phyloP scores from a whole-genome alignment of 345 rosid genomes.

The Rhodamnia argentea region DNA sequence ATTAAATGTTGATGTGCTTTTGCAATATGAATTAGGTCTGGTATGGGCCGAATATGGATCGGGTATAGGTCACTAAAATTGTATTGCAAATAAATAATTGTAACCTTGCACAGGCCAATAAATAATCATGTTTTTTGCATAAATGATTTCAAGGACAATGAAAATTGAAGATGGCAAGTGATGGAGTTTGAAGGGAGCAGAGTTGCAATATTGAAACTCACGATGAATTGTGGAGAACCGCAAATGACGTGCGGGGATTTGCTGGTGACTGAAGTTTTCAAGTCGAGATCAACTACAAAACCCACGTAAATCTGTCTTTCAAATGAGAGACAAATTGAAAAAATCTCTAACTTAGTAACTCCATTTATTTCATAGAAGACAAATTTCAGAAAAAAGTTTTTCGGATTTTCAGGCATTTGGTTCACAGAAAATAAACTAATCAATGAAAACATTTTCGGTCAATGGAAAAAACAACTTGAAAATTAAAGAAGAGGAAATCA shows the following conservation, averaged over 20 bases:
- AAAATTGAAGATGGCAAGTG: not conserved
- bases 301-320: not conserved
- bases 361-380: no score
- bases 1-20: no score
- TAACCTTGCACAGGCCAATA: not conserved
- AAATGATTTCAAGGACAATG: not conserved
- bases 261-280: not conserved
- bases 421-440: no score
- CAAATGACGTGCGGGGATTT: not conserved
- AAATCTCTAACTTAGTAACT: not conserved
- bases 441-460: no score
- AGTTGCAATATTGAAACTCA: not conserved
- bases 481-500: no score
- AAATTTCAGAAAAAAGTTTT: no score
- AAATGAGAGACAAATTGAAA: not conserved
- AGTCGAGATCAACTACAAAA: not conserved
- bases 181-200: not conserved
- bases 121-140: not conserved
- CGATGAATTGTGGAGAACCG: not conserved
- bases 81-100: not conserved
- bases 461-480: no score
- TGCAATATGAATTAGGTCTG: no score
- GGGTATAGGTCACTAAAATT: no score
- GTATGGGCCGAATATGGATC: no score
- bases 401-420: no score